Percentiles rank a stretch among this genome's conserved stretches.
Evolutionary conservation across 768 basidiomycete genomes (phyloP).

Genomic region (Lactifluus volemus): DNA sequence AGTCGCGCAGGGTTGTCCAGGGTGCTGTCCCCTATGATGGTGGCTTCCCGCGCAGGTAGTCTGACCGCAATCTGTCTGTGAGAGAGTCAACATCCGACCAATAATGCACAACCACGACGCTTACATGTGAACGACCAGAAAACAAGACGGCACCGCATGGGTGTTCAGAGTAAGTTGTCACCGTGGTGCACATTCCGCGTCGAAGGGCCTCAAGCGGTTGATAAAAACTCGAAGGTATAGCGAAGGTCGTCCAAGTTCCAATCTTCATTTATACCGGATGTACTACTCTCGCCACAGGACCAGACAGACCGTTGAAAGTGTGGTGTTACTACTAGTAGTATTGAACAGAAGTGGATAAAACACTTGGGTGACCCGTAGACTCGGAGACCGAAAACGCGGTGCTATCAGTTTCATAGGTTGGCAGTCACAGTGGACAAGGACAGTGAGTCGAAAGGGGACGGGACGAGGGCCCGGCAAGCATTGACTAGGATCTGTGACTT

Average conservation of each 20-base stretch:
- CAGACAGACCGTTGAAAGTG: no score
- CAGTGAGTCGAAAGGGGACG: neutral
- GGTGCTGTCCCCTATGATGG: neutral
- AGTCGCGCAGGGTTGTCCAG: slow-evolving; percentile 4
- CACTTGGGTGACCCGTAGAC: neutral
- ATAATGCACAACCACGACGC: neutral
- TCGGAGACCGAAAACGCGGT: neutral
- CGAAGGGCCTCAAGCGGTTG: neutral
- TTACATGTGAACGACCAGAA: slow-evolving; percentile 8
- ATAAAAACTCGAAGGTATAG: neutral
- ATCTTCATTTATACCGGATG: slow-evolving; percentile 1
- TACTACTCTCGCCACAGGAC: neutral
- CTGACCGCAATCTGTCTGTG: slow-evolving; percentile 11
- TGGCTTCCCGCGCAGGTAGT: slow-evolving; percentile 6
- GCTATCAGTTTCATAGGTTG: neutral
- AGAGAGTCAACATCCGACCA: neutral
- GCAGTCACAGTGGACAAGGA: no score
- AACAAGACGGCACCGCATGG: slow-evolving; percentile 7
- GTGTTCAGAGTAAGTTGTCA: slow-evolving; percentile 9
- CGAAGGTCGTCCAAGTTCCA: neutral
- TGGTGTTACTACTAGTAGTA: no score
- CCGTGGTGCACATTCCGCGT: slow-evolving; percentile 8
- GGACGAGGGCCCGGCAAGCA: neutral
- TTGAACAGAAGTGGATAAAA: neutral
- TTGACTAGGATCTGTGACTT: neutral